Evolutionary conservation across 2,329 filamentous ascomycete species (phyloP).

Genomic region (Aspergillus sp.): DNA sequence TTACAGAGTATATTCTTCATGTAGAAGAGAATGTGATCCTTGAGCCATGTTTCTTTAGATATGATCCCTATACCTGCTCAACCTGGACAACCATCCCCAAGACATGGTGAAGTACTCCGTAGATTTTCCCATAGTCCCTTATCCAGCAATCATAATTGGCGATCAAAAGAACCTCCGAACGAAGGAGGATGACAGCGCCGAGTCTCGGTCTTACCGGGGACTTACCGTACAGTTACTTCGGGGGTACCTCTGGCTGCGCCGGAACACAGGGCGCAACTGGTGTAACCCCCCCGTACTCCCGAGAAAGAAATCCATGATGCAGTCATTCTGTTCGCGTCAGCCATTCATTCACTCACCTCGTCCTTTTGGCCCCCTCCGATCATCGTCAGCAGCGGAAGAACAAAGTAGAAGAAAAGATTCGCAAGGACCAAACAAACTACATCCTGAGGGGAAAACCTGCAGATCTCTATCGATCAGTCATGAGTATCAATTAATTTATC

Average conservation of each 20-base stretch:
- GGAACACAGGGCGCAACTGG: background rate
- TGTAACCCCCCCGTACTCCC: background rate
- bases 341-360: background rate
- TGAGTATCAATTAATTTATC: background rate
- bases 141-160: too few species aligned
- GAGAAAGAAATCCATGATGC: background rate
- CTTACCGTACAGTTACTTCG: background rate
- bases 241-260: background rate
- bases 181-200: background rate
- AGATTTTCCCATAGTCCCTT: too few species aligned
- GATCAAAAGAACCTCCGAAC: background rate
- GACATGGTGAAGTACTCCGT: too few species aligned
- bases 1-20: too few species aligned
- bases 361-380: background rate
- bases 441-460: background rate
- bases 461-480: background rate
- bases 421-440: background rate
- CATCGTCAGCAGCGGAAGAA: background rate
- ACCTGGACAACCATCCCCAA: too few species aligned
- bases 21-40: too few species aligned
- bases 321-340: background rate
- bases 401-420: background rate
- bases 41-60: too few species aligned
- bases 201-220: background rate
- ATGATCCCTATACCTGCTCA: too few species aligned